phyloP scores from a whole-genome alignment of 108 stramenopile genomes.

The Conticribra guillardii region DNA sequence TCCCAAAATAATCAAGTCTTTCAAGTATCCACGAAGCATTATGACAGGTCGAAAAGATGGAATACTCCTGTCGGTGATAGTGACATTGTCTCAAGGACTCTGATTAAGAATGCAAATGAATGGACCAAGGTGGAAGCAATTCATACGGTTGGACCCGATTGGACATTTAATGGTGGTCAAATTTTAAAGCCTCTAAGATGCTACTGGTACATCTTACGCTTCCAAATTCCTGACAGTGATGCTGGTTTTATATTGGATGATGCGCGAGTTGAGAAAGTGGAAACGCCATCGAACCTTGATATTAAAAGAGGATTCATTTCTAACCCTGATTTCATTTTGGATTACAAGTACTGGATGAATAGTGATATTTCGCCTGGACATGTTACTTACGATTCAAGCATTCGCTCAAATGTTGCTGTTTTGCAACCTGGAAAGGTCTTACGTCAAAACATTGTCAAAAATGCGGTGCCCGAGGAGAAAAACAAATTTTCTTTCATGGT shows the following conservation, averaged over 20 bases:
- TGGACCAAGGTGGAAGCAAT: constrained; percentile 37
- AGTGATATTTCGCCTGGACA: too few relatives aligned
- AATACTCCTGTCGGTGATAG: constrained; percentile 28
- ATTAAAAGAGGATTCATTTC: background rate
- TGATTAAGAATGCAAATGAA: constrained; percentile 22
- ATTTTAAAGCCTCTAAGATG: constrained; percentile 19
- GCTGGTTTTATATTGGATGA: constrained; percentile 37
- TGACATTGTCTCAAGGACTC: constrained; percentile 26
- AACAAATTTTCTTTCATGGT: constrained; percentile 23
- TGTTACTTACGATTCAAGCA: constrained; percentile 13
- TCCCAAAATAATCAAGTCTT: constrained; percentile 23
- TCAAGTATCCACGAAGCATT: constrained; percentile 35
- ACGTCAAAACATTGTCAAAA: constrained; percentile 20
- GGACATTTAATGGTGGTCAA: constrained; percentile 29
- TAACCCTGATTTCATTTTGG: background rate
- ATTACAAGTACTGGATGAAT: constrained; percentile 2
- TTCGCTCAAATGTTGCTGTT: constrained; percentile 12
- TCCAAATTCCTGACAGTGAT: too few relatives aligned
- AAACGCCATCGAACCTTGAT: constrained; percentile 5
- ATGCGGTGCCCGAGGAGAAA: constrained; percentile 14
- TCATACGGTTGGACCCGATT: too few relatives aligned
- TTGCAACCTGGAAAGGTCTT: constrained; percentile 15
- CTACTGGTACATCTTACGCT: constrained; percentile 39
- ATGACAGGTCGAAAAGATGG: constrained; percentile 21
- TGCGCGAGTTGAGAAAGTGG: too few relatives aligned